Base-by-base conservation (phyloP, 306 rosid species). In the Gleditsia sinensis region DNA sequence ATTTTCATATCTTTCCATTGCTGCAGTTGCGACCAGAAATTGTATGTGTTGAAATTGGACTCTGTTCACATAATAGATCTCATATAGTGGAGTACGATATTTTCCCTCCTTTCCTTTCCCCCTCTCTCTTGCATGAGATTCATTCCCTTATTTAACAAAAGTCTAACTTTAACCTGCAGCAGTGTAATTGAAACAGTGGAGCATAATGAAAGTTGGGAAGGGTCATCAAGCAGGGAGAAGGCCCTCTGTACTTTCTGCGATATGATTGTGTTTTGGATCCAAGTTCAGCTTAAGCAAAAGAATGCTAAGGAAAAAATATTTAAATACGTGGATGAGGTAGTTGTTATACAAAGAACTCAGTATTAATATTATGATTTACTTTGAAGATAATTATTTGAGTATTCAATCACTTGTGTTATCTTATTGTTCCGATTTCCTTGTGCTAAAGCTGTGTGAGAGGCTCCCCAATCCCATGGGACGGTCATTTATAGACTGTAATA, bases 201-300 rank as follows among this genome's bases (percentile, higher is more conserved):
- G 48, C 75, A 69, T 17, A 83, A 86, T 72, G 76, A 77, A 79
- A 86, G 71, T 71, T 17, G 1, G 57, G 58, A 57, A 48, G 76
- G 81, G 7, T 67, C 90, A 36, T 19, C 79, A 21, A 63, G 28
- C 16, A 57, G 43, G 53, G 85, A 85, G 70, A 85, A 80, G 33
- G 69, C 84, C 33, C 63, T 78, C 25, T 91, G 96, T 72, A 67
- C 86, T 39, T 80, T 88, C 30, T 91, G 96, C 40, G 81, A 83
- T 72, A 91, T 83, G 93, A 40, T 86, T 82, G 94, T 81, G 24
- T 70, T 85, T 66, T 91, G 94, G 96, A 76, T 88, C 43, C 94
- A 88, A 88, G 86, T 78, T 78, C 88, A 91, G 76, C 80, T 91
- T 74, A 88, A 72, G 72, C 84, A 91, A 80, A 83, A 86, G 76